A percentile compares a stretch with the other conserved stretches of the same genome.
phyloP scores from a whole-genome alignment of 345 rosid genomes.

The Syzygium jambos region DNA sequence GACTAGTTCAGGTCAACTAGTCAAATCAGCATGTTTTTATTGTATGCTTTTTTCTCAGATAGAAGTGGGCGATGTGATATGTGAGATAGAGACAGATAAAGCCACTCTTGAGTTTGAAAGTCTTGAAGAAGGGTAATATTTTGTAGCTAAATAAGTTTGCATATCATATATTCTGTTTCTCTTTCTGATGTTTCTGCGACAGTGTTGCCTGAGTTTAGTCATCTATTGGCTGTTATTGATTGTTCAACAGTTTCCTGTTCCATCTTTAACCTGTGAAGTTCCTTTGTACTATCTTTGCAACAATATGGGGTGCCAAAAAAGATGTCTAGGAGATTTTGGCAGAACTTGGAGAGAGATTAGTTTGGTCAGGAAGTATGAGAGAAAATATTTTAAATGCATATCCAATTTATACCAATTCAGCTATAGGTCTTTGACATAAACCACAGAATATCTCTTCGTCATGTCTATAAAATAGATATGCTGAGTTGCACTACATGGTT shows the following conservation, averaged over 20 bases:
- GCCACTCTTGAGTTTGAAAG: constrained; percentile 94
- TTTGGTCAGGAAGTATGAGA: background rate
- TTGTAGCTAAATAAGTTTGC: background rate
- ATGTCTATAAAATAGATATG: background rate
- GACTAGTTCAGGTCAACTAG: background rate
- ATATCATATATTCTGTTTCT: background rate
- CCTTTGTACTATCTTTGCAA: background rate
- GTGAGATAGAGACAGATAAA: constrained; percentile 99
- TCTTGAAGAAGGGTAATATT: constrained; percentile 90
- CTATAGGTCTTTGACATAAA: background rate
- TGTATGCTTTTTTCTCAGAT: constrained; percentile 48
- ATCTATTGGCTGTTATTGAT: background rate
- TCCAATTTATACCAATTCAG: background rate
- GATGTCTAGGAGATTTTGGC: background rate
- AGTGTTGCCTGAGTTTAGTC: background rate
- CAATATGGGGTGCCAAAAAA: background rate
- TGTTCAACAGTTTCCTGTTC: background rate
- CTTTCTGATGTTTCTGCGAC: background rate
- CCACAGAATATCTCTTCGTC: background rate
- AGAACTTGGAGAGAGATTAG: background rate
- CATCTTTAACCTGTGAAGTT: background rate
- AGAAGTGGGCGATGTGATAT: constrained; percentile 91
- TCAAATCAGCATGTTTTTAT: constrained; percentile 4
- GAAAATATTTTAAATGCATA: background rate
- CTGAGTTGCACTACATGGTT: background rate